Conservation (phyloP, 73 alveolate species). For the Paramecium sonneborni region DNA sequence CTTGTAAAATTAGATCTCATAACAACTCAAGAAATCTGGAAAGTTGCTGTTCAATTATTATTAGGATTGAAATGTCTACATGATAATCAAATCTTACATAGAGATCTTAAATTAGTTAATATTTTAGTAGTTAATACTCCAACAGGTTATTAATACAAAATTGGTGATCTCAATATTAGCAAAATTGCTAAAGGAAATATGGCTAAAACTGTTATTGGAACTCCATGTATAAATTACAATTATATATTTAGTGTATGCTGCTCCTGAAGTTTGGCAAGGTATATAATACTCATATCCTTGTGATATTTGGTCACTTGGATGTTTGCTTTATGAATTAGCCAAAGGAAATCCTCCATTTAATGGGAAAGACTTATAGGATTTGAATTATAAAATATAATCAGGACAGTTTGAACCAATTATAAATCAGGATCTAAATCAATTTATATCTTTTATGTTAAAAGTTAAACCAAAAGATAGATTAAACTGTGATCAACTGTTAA, state of each 20-base stretch:
- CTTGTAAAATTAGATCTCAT: slow-evolving; percentile 53
- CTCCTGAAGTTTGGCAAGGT: slow-evolving; percentile 92
- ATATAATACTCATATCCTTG: neutral
- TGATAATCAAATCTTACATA: slow-evolving; percentile 88
- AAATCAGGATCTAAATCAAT: neutral
- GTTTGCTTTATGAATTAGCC: slow-evolving; percentile 53
- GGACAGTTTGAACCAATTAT: neutral
- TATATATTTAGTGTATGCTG: slow-evolving; percentile 71
- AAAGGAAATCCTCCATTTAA: slow-evolving; percentile 25
- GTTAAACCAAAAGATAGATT: neutral
- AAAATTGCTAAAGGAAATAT: slow-evolving; percentile 80
- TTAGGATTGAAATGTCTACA: slow-evolving; percentile 88
- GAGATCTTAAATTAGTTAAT: slow-evolving; percentile 94
- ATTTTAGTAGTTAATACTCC: slow-evolving; percentile 86
- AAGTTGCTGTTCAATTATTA: slow-evolving; percentile 79
- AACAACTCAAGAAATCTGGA: slow-evolving; percentile 82
- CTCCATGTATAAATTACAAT: slow-evolving; percentile 73
- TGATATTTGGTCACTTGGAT: slow-evolving; percentile 69
- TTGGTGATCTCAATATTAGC: slow-evolving; percentile 92
- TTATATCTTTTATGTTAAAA: neutral
- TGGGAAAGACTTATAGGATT: neutral
- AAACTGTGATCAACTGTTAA: neutral
- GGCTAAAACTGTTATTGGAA: slow-evolving; percentile 79
- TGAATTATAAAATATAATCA: neutral
- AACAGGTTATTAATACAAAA: slow-evolving; percentile 72